Base-by-base conservation (phyloP, 202 grass and related monocot species). In the Alloteropsis angusta region DNA sequence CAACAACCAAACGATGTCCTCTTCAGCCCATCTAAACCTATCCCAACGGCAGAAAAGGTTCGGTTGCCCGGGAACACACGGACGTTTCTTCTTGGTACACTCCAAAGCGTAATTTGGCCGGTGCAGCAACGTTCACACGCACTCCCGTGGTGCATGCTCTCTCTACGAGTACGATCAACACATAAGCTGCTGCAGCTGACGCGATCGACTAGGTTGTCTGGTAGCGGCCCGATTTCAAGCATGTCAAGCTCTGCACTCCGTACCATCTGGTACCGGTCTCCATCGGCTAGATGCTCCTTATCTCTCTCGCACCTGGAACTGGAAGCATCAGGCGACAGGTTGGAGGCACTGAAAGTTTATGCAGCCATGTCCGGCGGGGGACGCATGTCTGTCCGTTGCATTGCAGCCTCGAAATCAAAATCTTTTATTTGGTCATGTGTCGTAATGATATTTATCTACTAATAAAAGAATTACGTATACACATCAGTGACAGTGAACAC, bases 251-350 rank as follows among this genome's bases (percentile, higher is more conserved):
- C 7, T 15, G 7, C 12, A 4, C 2, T n/a, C 75, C 58, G 75
- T 65, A 79, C 58, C 6, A 18, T 55, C 23, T 28, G 75, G 57
- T 65, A 65, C 47, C 5, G 0, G 83, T 85, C 75, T 53, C 66
- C 19, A 37, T 79, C 58, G 10, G 28, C 11, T 4, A 15, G 59
- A 80, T 85, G 71, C 42, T 65, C 59, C 17, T 13, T 13, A 11
- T 28, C 39, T 72, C 56, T 72, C 45, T 79, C 48, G 12, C 28
- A 5, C 23, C 26, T 25, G 12, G 65, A 58, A n/a, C n/a, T n/a
- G n/a, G n/a, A n/a, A 44, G 36, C 34, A 3, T 65, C 48, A 7
- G 37, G 39, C 5, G 15, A 7, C 5, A 35, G 0, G 43, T 3
- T 46, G 19, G 65, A 47, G 25, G 13, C 42, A 47, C 39, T 68